Base-by-base conservation (phyloP, 192 early-diverging fungal species). In the Thamnidium elegans region DNA sequence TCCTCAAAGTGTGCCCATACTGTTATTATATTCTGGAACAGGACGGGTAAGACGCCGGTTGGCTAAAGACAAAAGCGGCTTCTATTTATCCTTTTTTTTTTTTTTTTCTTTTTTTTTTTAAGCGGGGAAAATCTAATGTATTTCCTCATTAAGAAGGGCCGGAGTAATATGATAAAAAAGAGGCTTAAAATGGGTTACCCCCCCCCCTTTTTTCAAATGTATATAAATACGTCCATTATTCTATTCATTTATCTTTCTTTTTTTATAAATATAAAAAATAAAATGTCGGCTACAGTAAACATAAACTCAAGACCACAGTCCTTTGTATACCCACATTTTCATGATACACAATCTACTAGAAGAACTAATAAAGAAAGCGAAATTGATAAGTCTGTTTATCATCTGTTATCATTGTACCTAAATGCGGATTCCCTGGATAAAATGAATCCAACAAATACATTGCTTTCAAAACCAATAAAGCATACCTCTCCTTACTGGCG, bases 311-410 rank as follows among this genome's bases (percentile, higher is more conserved):
- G 55, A 56, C 55, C 55, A 56, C 55, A 30, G 19, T 34, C 55
- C 19, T 56, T 36, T 56, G 55, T 56, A 56, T 56, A 56, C 55
- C 55, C 55, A 39, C 31, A 56, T 17, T 56, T 56, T 31, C 55
- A 56, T 10, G 55, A 56, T 19, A 34, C 34, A 4, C 55, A 56
- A 39, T 56, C 55, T 17, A 39, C 55, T 3, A 56, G 55, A 56
- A 56, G 31, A 56, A 56, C 55, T 17, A 56, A 56, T 36, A 59
- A 59, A 59, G 58, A 59, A 23, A 36, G 10, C 1, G 58, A 43
- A 20, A 59, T 59, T 8, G 58, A 59, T 21, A 43, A 17, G 8
- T 43, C 58, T 26, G 9, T 59, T 0, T 45, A 59, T 44, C 58
- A 59, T 3, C 13, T 59, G n/a, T 39, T 59, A 7, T 17, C 58